Base-by-base conservation (phyloP, 192 early-diverging fungal genomes). In the Oehlia diaphana region DNA sequence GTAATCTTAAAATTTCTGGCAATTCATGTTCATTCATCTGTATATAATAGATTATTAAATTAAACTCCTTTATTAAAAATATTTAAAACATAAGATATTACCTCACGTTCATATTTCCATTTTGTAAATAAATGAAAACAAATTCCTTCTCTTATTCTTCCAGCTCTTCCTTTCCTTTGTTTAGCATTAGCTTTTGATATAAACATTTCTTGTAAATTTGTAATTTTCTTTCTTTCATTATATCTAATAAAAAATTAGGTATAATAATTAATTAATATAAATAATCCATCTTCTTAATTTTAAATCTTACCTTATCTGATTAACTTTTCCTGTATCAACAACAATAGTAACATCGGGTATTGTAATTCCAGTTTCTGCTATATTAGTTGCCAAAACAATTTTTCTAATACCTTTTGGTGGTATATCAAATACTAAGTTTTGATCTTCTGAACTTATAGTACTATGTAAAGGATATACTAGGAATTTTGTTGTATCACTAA, bases 291-390 rank as follows among this genome's bases (percentile, higher is more conserved):
- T 35, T 69, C 28, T 4, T 78, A 9, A 8, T 0, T 28, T 23
- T 76, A 58, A 80, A 14, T 86, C 89, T 72, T 88, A 94, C 78
- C 87, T 88, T 44, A 94, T 84, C 63, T 92, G 89, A 78, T 93
- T 96, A 23, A 92, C 93, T 81, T 88, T 88, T 13, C 93, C 94
- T 0, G 90, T 87, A 79, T 96, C 95, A 79, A 96, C 89, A 2
- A 95, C 93, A 77, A 89, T 89, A 2, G 92, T 92, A 9, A 94
- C 92, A 85, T 96, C 95, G 3, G 90, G 89, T 23, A 95, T 93
- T 6, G 94, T 95, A 74, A 95, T 92, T 79, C 93, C 91, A 0
- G 94, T 95, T 82, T 95, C 94, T 12, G 94, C 94, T 73, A 95
- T 91, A 65, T 95, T 95, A 31, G 94, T 95, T 7, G 91, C 84